Evolutionary conservation across 495 filamentous ascomycete genomes (phyloP).

Genomic region (Xylaria nigripes): DNA sequence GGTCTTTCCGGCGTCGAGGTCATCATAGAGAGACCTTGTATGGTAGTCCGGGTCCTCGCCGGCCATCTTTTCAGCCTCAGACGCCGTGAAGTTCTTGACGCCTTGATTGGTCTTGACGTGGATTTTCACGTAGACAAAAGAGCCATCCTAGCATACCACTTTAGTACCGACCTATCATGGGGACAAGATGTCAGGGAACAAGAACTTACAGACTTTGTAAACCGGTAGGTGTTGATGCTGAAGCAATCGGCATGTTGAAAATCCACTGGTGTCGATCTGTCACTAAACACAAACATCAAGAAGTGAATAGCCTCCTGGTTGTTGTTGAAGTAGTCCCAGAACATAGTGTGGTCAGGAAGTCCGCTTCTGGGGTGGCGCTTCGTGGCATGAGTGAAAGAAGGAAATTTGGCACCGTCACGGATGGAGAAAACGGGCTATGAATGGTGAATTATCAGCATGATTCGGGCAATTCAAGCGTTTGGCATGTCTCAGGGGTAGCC

Average conservation of each 20-base stretch:
- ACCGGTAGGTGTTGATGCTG: slow-evolving; percentile 51
- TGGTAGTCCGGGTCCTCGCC: slow-evolving; percentile 43
- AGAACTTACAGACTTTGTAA: slow-evolving; percentile 38
- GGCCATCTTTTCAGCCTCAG: slow-evolving; percentile 35
- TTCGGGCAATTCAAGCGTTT: no score
- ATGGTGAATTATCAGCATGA: not conserved
- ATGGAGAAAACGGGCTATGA: slow-evolving; percentile 33
- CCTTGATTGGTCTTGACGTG: slow-evolving; percentile 49
- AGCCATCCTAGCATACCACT: slow-evolving; percentile 32
- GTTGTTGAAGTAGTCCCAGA: slow-evolving; percentile 39
- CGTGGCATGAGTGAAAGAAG: slow-evolving; percentile 55
- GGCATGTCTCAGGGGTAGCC: not conserved
- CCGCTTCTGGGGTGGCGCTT: slow-evolving; percentile 62
- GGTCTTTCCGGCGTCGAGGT: slow-evolving; percentile 30
- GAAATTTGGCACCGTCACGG: slow-evolving; percentile 49
- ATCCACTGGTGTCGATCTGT: slow-evolving; percentile 56
- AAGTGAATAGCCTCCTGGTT: slow-evolving; percentile 59
- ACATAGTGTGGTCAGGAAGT: slow-evolving; percentile 33
- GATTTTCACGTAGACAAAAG: slow-evolving; percentile 52
- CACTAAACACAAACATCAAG: slow-evolving; percentile 58
- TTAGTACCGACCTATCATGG: not conserved
- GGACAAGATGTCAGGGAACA: no score
- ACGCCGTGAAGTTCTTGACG: slow-evolving; percentile 43
- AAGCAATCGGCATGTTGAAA: slow-evolving; percentile 47
- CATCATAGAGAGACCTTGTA: slow-evolving; percentile 30